Conservation (phyloP, 2,329 filamentous ascomycete species). For the Ascocoryne sarcoides region DNA sequence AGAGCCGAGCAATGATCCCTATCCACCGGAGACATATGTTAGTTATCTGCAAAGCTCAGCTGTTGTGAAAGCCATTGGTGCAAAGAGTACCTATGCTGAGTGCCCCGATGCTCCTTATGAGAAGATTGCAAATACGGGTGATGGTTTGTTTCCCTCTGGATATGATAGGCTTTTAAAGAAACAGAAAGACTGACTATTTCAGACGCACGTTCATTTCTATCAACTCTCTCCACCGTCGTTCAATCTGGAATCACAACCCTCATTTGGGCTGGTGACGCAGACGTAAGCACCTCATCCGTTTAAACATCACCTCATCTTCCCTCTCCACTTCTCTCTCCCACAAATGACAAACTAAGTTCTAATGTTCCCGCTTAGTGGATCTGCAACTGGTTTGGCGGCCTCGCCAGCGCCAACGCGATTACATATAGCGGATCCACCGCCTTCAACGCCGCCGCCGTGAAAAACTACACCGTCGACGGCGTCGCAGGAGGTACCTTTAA, state of each 20-base stretch:
- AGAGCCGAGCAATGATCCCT: slow-evolving; percentile 24
- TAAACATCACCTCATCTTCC: neutral
- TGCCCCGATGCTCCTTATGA: slow-evolving; percentile 31
- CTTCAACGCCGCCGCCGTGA: slow-evolving; percentile 32
- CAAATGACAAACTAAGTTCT: too few species aligned
- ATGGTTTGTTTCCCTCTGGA: slow-evolving; percentile 22
- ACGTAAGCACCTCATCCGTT: too few species aligned
- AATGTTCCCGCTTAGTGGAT: too few species aligned
- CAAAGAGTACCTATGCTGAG: slow-evolving; percentile 33
- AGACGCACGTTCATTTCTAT: slow-evolving; percentile 36
- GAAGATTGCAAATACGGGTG: slow-evolving; percentile 35
- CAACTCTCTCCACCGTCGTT: slow-evolving; percentile 36
- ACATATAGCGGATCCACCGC: slow-evolving; percentile 32
- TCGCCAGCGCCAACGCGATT: slow-evolving; percentile 38
- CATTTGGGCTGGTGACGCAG: slow-evolving; percentile 48
- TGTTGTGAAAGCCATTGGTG: slow-evolving; percentile 37
- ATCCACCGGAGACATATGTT: slow-evolving; percentile 32
- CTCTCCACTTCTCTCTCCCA: neutral
- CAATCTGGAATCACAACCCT: slow-evolving; percentile 40
- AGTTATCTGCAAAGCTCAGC: slow-evolving; percentile 32
- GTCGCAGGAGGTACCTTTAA: slow-evolving; percentile 41
- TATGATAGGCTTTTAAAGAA: slow-evolving; percentile 14
- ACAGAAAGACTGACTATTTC: neutral
- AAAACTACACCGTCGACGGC: slow-evolving; percentile 41
- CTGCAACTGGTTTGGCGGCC: slow-evolving; percentile 48